Evolutionary conservation across 176 grass and related monocot genomes (phyloP).

Genomic region (Zizania latifolia): DNA sequence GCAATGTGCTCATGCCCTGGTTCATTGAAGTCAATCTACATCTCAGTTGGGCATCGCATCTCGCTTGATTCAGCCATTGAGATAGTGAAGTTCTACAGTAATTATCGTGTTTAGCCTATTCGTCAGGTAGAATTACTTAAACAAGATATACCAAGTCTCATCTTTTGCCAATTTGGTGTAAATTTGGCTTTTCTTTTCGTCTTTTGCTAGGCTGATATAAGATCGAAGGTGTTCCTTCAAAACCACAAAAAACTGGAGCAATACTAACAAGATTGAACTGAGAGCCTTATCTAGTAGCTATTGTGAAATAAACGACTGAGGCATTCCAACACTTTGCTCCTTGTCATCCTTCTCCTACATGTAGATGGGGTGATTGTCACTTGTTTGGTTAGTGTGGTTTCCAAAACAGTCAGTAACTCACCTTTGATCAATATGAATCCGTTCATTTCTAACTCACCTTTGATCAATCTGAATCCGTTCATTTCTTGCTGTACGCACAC

Average conservation of each 20-base stretch:
- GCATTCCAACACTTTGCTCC: neutral
- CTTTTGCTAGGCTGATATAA: constrained; percentile 73
- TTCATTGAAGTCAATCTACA: constrained; percentile 68
- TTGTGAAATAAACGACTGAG: neutral
- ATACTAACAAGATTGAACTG: neutral
- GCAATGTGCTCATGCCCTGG: constrained; percentile 47
- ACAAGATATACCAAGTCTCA: neutral
- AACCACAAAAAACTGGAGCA: constrained; percentile 29
- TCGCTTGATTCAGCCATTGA: constrained; percentile 58
- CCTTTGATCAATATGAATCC: neutral
- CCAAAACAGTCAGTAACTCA: neutral
- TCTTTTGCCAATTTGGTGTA: neutral
- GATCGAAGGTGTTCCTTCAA: constrained; percentile 77
- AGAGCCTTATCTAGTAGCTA: neutral
- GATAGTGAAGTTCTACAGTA: constrained; percentile 54
- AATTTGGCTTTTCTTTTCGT: neutral
- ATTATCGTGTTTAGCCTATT: constrained; percentile 78
- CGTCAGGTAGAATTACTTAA: constrained; percentile 57
- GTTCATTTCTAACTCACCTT: neutral
- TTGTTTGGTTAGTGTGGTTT: neutral
- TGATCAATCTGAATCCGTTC: neutral
- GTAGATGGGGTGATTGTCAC: neutral
- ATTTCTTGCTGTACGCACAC: neutral
- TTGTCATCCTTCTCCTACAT: neutral
- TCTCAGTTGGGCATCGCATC: constrained; percentile 80